Base-by-base conservation (phyloP, 768 basidiomycete species). In the Xerocomellus chrysenteron region DNA sequence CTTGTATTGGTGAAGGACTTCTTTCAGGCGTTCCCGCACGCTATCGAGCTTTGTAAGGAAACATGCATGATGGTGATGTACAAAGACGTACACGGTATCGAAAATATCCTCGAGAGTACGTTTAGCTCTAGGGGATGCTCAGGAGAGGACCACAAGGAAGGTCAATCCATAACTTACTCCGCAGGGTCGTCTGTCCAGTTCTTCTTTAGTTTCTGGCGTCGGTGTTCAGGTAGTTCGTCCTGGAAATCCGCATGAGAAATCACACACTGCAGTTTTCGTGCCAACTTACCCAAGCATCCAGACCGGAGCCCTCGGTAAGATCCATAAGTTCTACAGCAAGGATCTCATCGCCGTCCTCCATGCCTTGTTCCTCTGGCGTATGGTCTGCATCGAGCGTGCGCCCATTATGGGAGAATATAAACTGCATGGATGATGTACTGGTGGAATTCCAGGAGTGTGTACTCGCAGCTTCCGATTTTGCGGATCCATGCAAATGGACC, bases 311-410 rank as follows among this genome's bases (percentile, higher is more conserved):
- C 51, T 88, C 85, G 8, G 92, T 94, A 63, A 94, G 77, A 68
- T 94, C 92, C 90, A 93, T 90, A 71, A 94, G 73, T 74, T 94
- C 92, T 19, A 94, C 87, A 14, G 92, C 92, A 48, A 92, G 75
- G 68, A 94, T 90, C 73, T 93, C 90, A 68, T 94, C 92, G 6
- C 86, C 86, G 62, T 92, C 89, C 64, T 94, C 92, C 79, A 94
- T 88, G 6, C 88, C 89, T 47, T 85, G 81, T 63, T 94, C 91
- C 68, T 94, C 92, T 24, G 91, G 88, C 11, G 92, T 92, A 68
- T 87, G 86, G 48, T 93, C 90, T 14, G 85, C 79, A 54, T 90
- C 88, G n/a, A 94, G 70, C 48, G 82, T 82, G 61, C 89, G 78
- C 26, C 92, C 92, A 58, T 88, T 85, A 66, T 91, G 87, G 11